Evolutionary conservation across 2,329 filamentous ascomycete species (phyloP).

Genomic region (Pleurostoma richardsiae): DNA sequence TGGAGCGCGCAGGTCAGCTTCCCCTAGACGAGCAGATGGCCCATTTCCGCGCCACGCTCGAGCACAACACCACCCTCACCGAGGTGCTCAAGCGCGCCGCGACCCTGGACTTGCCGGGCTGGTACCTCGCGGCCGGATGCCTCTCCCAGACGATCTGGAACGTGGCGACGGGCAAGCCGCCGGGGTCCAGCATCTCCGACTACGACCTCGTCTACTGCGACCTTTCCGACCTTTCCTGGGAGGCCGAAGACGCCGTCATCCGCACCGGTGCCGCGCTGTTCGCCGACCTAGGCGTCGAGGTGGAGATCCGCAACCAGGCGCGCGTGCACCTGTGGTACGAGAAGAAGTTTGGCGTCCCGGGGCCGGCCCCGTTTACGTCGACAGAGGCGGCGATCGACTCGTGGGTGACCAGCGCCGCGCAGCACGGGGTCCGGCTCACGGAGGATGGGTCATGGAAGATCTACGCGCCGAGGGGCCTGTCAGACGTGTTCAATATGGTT

Average conservation of each 20-base stretch:
- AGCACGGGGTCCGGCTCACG: slow-evolving; percentile 21
- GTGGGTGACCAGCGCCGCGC: slow-evolving; percentile 28
- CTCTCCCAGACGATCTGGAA: slow-evolving; percentile 34
- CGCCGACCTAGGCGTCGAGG: slow-evolving; percentile 19
- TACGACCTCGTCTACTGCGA: slow-evolving; percentile 32
- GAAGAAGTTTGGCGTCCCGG: slow-evolving; percentile 21
- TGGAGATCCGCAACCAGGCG: slow-evolving; percentile 32
- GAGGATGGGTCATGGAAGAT: slow-evolving; percentile 21
- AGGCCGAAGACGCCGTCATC: slow-evolving; percentile 28
- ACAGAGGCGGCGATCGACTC: slow-evolving; percentile 24
- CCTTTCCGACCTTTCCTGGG: slow-evolving; percentile 24
- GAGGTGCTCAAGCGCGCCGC: slow-evolving; percentile 9
- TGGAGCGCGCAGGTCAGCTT: not conserved
- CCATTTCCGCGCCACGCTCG: slow-evolving; percentile 4
- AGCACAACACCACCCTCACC: slow-evolving; percentile 7
- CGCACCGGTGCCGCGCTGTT: slow-evolving; percentile 21
- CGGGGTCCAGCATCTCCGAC: slow-evolving; percentile 27
- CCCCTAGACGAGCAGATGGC: slow-evolving; percentile 4
- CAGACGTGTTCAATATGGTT: slow-evolving; percentile 25
- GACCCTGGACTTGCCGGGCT: slow-evolving; percentile 6
- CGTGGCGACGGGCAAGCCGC: slow-evolving; percentile 16
- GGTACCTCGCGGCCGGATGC: slow-evolving; percentile 23
- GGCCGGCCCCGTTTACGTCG: slow-evolving; percentile 18
- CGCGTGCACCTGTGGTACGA: slow-evolving; percentile 31
- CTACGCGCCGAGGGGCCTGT: slow-evolving; percentile 27